Evolutionary conservation across 805 yeast species (phyloP), one percentile per base, ranked within the genome.

Genomic region (Teunomyces atbi): DNA sequence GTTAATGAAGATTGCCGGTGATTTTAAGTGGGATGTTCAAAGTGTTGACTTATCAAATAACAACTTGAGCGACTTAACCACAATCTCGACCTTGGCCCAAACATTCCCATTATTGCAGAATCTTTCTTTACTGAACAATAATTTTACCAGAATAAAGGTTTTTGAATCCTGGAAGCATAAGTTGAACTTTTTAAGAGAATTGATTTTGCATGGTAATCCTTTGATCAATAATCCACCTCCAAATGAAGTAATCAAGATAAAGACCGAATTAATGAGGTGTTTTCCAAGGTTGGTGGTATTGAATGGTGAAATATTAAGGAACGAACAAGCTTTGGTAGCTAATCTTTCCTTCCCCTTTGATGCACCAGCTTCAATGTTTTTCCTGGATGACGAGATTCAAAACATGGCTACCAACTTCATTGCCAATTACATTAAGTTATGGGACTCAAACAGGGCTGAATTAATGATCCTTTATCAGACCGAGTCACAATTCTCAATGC

Each of bases 271-370:
- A 39, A 68, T 89, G 63, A 76, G 76, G 45, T 58, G 77, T 30
- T 94, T 94, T 69, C 97, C 98, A n/a, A 74, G 85, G 47, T 74
- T 92, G 45, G 74, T 84, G 4, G 75, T 90, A 16, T 68, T 94
- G 35, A 95, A 94, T 66, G 95, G 94, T 18, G 81, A 80, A 42
- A 65, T 82, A 3, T 79, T 94, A 13, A 77, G 97, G 52, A 89
- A 88, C 61, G 96, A 85, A 62, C 66, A 66, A 40, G 83, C 81
- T 45, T 63, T 89, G 33, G 62, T 63, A 5, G 50, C 65, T 16
- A 76, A 83, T 34, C 75, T 78, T 53, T 70, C 72, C 5, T 74
- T 86, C 43, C 89, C 89, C 8, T 67, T 83, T 34, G 65, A 65
- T 12, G 64, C 69, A 13, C 79, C 79, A 44, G 84, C 81, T 48